Base-by-base conservation (phyloP, 305 asterid species). In the Rubia occidens region DNA sequence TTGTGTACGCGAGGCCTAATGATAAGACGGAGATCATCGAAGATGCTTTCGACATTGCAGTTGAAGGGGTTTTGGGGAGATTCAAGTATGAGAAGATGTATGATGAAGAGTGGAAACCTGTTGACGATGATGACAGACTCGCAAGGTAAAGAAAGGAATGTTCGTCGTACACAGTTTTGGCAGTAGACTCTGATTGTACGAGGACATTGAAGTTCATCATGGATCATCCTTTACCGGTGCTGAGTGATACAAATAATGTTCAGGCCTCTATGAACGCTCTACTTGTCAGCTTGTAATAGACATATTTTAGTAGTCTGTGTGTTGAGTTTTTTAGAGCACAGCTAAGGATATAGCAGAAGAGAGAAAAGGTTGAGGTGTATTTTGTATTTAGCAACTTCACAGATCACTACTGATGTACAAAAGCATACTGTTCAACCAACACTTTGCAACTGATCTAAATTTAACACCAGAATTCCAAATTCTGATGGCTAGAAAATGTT, bases 21-120 rank as follows among this genome's bases (percentile, higher is more conserved):
- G 65, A 67, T 10, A 70, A 55, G 35, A 47, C 62, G 15, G 82
- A 72, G 70, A 56, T 42, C 14, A 60, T 73, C 1, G 71, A 62
- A 13, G 87, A 87, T 79, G 89, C 89, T 3, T 85, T 87, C 69
- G 88, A 87, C 39, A 70, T 87, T 71, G 86, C 85, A 10, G 71
- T 87, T 15, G 88, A 87, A 42, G 87, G 81, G 21, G 79, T 81
- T 4, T 67, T 85, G 82, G 82, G 69, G 55, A 87, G 82, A 71
- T 68, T 81, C 24, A 83, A 74, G 75, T 78, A 77, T 39, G 83
- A 79, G 60, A 78, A 76, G n/a, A 72, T 58, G 17, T 72, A 78
- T 71, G 44, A 17, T 45, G 68, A 69, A 64, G 71, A 73, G 55
- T 68, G 72, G 72, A 55, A 55, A 39, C 58, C 6, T 1, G 64